Percentiles rank a stretch among this genome's conserved stretches.
Conservation (phyloP, 345 rosid species). For the Camelina neglecta region DNA sequence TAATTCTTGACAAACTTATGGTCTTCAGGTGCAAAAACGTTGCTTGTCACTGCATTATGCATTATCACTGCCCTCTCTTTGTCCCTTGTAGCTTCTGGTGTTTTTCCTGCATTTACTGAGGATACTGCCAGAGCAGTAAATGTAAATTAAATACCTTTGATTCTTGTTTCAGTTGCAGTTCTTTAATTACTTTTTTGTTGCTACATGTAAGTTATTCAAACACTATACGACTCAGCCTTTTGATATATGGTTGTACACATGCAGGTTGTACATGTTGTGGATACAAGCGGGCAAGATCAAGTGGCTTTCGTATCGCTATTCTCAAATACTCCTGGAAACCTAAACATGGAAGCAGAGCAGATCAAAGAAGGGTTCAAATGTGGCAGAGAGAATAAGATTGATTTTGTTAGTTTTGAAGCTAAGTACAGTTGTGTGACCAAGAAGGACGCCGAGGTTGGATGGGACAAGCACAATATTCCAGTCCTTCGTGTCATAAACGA, state of each 20-base stretch:
- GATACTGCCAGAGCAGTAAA: constrained; percentile 87
- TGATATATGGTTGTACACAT: constrained; percentile 11
- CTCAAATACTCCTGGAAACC: constrained; percentile 88
- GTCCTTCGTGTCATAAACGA: constrained; percentile 55
- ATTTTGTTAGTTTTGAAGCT: constrained; percentile 73
- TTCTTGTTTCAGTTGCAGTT: constrained; percentile 14
- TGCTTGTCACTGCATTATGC: constrained; percentile 55
- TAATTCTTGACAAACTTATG: constrained; percentile 1
- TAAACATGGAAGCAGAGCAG: constrained; percentile 68
- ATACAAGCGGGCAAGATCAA: constrained; percentile 63
- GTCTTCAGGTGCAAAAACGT: constrained; percentile 70
- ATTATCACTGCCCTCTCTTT: constrained; percentile 63
- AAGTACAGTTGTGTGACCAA: constrained; percentile 75
- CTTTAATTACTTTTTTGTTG: constrained; percentile 1
- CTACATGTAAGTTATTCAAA: not conserved
- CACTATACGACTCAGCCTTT: not conserved
- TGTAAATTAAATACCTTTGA: constrained; percentile 63
- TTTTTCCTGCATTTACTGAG: constrained; percentile 70
- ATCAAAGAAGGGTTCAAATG: constrained; percentile 76
- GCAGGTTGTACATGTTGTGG: constrained; percentile 92
- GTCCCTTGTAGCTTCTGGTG: constrained; percentile 59
- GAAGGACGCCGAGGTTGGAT: constrained; percentile 63
- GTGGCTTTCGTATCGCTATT: constrained; percentile 64
- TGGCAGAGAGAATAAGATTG: constrained; percentile 70
- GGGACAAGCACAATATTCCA: constrained; percentile 75